Conservation (phyloP, 2,329 filamentous ascomycete genomes). For the Venturia aucupariae region DNA sequence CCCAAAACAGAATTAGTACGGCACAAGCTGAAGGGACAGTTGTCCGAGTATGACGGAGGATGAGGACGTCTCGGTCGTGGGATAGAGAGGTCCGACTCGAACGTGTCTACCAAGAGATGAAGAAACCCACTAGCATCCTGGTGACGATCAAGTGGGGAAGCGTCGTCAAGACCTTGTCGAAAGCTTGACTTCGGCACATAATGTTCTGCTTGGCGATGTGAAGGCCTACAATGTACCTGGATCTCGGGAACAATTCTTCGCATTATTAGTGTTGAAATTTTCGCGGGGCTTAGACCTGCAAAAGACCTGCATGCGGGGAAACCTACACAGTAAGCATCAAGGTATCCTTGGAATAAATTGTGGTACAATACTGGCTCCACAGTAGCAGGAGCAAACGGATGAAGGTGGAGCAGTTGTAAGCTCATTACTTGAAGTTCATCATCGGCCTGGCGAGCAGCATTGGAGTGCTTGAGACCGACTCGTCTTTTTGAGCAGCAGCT, state of each 20-base stretch:
- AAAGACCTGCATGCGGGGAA: not conserved
- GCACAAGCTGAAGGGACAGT: not conserved
- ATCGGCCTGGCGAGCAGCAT: not conserved
- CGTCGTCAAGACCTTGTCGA: not conserved
- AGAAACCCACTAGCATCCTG: not conserved
- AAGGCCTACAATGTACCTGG: not conserved
- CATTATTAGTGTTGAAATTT: not conserved
- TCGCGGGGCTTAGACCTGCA: not conserved
- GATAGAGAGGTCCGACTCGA: not conserved
- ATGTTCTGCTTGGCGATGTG: not conserved
- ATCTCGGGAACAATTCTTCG: not conserved
- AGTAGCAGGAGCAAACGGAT: too few species aligned
- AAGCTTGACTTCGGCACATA: not conserved
- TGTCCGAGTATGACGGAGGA: not conserved
- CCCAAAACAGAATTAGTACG: not conserved
- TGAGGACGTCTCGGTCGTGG: not conserved
- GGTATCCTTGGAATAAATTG: not conserved
- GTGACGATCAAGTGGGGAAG: not conserved
- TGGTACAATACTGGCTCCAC: not conserved
- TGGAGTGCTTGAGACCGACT: not conserved
- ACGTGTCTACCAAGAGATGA: not conserved
- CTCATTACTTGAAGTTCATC: not conserved
- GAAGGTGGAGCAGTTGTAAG: not conserved
- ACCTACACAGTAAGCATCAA: not conserved
- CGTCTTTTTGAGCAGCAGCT: not conserved